Evolutionary conservation across 306 rosid genomes (phyloP), one percentile per base, ranked within the genome.

Genomic region (Amphicarpaea edgeworthii): DNA sequence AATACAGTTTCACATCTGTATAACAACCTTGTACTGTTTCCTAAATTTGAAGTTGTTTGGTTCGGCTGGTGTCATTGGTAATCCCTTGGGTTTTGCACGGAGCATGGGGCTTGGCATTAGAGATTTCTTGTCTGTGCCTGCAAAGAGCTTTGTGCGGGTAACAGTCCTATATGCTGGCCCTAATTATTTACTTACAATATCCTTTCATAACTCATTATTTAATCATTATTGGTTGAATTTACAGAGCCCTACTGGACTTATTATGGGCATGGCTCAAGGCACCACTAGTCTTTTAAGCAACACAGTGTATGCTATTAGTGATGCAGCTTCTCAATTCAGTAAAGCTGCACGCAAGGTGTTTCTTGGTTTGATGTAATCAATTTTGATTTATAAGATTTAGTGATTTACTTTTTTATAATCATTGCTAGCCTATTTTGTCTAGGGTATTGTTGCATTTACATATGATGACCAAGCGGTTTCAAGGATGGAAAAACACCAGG

Each of bases 401-500:
- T 14, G 3, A 24, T 58, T 12, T 19, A 19, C 14, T 24, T 76
- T 24, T n/a, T 57, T 23, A 62, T 53, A 24, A 77, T 62, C n/a
- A 41, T 76, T 73, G 75, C 55, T 60, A 26, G 42, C 66, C 15
- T 70, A 53, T 60, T 60, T 24, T 68, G 37, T 76, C 65, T 64
- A 95, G 97, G 97, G 98, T 69, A 95, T 95, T 82, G 97, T 95
- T 72, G 98, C 98, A 72, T 90, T 95, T 85, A 95, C 98, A 12
- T 95, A 88, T 83, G 98, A 95, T 68, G 98, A 92, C 75, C 96
- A 86, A 78, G 89, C 86, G 47, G 89, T 81, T 83, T 86, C 96
- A 17, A 79, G 83, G 79, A 80, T 81, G 83, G 96, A 91, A 79
- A 88, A 87, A 60, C 87, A 88, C 74, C 97, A 84, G 85, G 79